A percentile compares a stretch with the other conserved stretches of the same genome.
Evolutionary conservation across 2,329 filamentous ascomycete genomes (phyloP).

Genomic region (Trichoderma atrobrunneum): DNA sequence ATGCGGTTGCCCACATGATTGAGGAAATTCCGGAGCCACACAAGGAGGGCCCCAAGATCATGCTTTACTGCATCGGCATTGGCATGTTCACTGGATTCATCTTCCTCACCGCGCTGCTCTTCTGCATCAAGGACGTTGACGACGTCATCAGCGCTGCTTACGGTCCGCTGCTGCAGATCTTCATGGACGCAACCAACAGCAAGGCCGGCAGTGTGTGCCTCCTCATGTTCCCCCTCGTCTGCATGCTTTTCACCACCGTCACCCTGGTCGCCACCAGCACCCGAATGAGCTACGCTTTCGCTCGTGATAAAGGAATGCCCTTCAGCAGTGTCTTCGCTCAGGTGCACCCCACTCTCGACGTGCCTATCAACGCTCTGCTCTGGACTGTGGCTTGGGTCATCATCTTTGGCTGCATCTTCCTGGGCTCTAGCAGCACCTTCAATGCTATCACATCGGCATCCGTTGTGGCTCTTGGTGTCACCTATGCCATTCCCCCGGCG

Average conservation of each 20-base stretch:
- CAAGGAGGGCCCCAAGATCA: slow-evolving; percentile 61
- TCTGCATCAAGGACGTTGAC: slow-evolving; percentile 59
- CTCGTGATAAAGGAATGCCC: slow-evolving; percentile 64
- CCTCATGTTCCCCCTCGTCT: slow-evolving; percentile 64
- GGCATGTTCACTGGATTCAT: slow-evolving; percentile 62
- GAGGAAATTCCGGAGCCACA: slow-evolving; percentile 59
- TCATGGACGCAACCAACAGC: slow-evolving; percentile 62
- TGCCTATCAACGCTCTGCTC: slow-evolving; percentile 66
- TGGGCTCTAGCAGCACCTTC: slow-evolving; percentile 65
- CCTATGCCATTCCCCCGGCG: slow-evolving; percentile 70
- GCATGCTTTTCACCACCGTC: slow-evolving; percentile 62
- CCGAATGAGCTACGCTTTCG: slow-evolving; percentile 68
- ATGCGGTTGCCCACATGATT: slow-evolving; percentile 50
- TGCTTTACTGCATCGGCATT: slow-evolving; percentile 63
- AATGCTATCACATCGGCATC: slow-evolving; percentile 71
- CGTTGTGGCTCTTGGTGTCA: slow-evolving; percentile 70
- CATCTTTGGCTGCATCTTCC: slow-evolving; percentile 67
- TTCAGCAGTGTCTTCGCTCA: slow-evolving; percentile 57
- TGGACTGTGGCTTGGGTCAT: slow-evolving; percentile 61
- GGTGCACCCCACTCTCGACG: slow-evolving; percentile 59
- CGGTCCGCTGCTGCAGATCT: slow-evolving; percentile 61
- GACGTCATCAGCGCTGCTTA: slow-evolving; percentile 53
- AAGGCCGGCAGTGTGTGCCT: slow-evolving; percentile 62
- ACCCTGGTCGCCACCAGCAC: slow-evolving; percentile 64
- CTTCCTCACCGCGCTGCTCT: slow-evolving; percentile 62